These are phyloP conservation scores for Ulota crispa DNA, from an alignment of 225 moss, liverwort and hornwort genomes.

Conservation along the genomic window DNA sequence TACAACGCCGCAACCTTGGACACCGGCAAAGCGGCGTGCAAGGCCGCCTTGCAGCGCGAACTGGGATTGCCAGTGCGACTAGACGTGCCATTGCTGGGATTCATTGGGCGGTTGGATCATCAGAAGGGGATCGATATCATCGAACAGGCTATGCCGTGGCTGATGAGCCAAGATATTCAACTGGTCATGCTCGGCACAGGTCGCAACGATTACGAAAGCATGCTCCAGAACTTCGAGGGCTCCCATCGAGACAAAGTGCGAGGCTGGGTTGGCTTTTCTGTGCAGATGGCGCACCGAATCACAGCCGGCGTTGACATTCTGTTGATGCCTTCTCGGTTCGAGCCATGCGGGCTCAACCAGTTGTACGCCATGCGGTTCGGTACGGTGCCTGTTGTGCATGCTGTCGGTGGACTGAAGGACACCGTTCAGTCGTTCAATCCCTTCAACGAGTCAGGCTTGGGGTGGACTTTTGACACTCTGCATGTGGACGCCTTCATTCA, in stretches of 20 bases:
- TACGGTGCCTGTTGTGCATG: slow-evolving; percentile 75
- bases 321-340: slow-evolving; percentile 82
- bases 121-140: slow-evolving; percentile 80
- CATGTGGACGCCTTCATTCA: slow-evolving; percentile 57
- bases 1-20: slow-evolving; percentile 37
- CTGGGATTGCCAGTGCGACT: slow-evolving; percentile 61
- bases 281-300: slow-evolving; percentile 67
- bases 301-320: slow-evolving; percentile 76
- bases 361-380: slow-evolving; percentile 83
- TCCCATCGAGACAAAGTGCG: slow-evolving; percentile 66
- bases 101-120: slow-evolving; percentile 72
- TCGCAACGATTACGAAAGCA: slow-evolving; percentile 66
- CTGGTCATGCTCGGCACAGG: slow-evolving; percentile 79
- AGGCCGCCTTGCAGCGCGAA: slow-evolving; percentile 71
- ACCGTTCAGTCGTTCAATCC: slow-evolving; percentile 81
- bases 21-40: slow-evolving; percentile 64
- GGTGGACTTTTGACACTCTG: slow-evolving; percentile 68
- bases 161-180: slow-evolving; percentile 79
- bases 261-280: slow-evolving; percentile 90
- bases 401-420: slow-evolving; percentile 74
- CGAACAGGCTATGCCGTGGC: slow-evolving; percentile 77
- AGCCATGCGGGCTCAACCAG: slow-evolving; percentile 83
- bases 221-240: slow-evolving; percentile 63
- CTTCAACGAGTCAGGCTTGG: slow-evolving; percentile 63
- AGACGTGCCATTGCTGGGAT: slow-evolving; percentile 74